These are phyloP conservation scores for Aspergillus phoenicis DNA, from an alignment of 2,329 filamentous ascomycete genomes.

Conservation along the genomic window DNA sequence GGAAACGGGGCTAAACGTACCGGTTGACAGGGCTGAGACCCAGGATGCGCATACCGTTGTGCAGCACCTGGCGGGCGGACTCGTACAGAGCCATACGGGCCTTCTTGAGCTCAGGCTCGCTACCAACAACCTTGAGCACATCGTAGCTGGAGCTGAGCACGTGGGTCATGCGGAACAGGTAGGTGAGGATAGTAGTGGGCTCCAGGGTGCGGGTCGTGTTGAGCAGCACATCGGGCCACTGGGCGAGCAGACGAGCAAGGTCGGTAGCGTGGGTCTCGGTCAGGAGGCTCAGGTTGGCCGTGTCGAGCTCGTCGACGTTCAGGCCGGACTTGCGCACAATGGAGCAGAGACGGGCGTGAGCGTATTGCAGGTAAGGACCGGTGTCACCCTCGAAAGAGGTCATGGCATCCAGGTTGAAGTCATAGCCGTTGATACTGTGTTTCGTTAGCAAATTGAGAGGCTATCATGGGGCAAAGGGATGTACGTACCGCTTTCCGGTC, in stretches of 20 bases:
- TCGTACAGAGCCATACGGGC: constrained; percentile 65
- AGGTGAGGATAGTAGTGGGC: constrained; percentile 66
- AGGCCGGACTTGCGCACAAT: constrained; percentile 60
- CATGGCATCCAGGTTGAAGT: constrained; percentile 68
- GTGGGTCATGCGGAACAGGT: constrained; percentile 69
- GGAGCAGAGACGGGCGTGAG: constrained; percentile 61
- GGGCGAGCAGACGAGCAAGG: constrained; percentile 62
- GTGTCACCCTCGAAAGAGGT: constrained; percentile 68
- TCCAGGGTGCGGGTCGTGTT: constrained; percentile 69
- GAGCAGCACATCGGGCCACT: constrained; percentile 66
- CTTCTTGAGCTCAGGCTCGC: constrained; percentile 59
- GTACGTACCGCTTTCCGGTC: constrained; percentile 79
- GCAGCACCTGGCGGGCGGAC: constrained; percentile 63
- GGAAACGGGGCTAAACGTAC: constrained; percentile 29
- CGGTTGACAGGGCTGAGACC: constrained; percentile 67
- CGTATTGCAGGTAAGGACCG: constrained; percentile 67
- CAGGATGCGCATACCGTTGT: constrained; percentile 67
- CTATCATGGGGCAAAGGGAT: too few relatives aligned
- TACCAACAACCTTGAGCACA: constrained; percentile 63
- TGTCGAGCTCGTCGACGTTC: constrained; percentile 50
- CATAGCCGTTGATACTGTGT: constrained; percentile 62
- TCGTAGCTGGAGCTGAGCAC: constrained; percentile 64
- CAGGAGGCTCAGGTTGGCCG: constrained; percentile 62
- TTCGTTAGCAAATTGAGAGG: constrained; percentile 9
- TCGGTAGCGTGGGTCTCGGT: constrained; percentile 64